Evolutionary conservation across 1,139 yeast genomes (phyloP).

Genomic region (Geotrichum reessii): DNA sequence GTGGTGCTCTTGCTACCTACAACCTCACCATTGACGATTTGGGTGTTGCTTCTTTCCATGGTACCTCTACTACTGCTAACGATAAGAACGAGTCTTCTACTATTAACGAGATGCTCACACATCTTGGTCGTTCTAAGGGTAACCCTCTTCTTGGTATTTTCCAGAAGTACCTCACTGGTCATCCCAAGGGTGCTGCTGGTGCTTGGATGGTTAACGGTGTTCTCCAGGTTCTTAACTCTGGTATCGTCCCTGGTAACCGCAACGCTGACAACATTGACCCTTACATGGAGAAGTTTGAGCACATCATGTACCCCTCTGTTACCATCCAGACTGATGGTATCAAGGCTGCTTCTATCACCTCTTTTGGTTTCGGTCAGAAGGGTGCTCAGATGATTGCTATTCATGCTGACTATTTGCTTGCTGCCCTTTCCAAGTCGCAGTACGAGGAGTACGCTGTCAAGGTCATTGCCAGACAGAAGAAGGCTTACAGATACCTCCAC

Average conservation of each 20-base stretch:
- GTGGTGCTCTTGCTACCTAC: slow-evolving; percentile 94
- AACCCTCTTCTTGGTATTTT: slow-evolving; percentile 96
- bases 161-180: slow-evolving; percentile 98
- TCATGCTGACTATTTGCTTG: slow-evolving; percentile 90
- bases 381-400: slow-evolving; percentile 94
- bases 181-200: slow-evolving; percentile 99
- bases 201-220: slow-evolving; percentile 99
- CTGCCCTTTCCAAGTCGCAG: slow-evolving; percentile 64
- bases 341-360: slow-evolving; percentile 93
- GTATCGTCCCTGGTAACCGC: slow-evolving; percentile 97
- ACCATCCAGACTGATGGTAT: slow-evolving; percentile 92
- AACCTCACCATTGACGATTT: slow-evolving; percentile 90
- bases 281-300: slow-evolving; percentile 71
- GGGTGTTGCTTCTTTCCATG: slow-evolving; percentile 98
- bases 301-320: slow-evolving; percentile 90
- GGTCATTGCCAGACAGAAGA: slow-evolving; percentile 78
- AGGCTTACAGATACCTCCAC: slow-evolving; percentile 93
- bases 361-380: slow-evolving; percentile 99
- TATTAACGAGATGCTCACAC: slow-evolving; percentile 84
- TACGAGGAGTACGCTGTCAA: slow-evolving; percentile 65
- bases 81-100: slow-evolving; percentile 97
- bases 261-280: slow-evolving; percentile 95
- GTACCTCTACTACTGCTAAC: slow-evolving; percentile 96
- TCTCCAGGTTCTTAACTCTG: slow-evolving; percentile 83
- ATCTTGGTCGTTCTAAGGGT: slow-evolving; percentile 95